Base-by-base conservation (phyloP, 768 basidiomycete genomes). In the Favolaschia claudopus region DNA sequence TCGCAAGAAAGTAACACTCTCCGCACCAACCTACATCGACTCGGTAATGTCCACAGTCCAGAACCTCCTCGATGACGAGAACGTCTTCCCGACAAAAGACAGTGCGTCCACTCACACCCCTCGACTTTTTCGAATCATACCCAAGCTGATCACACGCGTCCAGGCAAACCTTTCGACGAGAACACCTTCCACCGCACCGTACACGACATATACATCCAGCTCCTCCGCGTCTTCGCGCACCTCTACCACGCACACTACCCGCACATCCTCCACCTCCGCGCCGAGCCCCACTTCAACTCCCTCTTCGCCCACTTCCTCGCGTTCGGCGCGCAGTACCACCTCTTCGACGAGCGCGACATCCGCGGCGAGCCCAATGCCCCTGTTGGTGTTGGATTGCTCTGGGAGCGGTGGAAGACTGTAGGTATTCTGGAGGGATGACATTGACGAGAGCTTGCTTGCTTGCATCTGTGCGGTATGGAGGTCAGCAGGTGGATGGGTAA, bases 1-100 rank as follows among this genome's bases (percentile, higher is more conserved):
- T 69, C 91, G 95, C 57, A 93, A 94, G 71, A 89, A 90, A 59
- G 89, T 95, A 24, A 81, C 90, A 63, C 82, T 98, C 0, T 89
- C 96, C 1, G 96, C 96, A 14, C 95, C 96, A 7, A 96, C 93
- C 1, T 98, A 98, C 75, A 94, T 98, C 68, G 96, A 98, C 79
- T 96, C 93, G 63, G 96, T 98, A 67, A 95, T 98, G 91, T 94
- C 95, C 5, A 95, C 94, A 81, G 86, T 97, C 25, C 96, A 99
- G 73, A 95, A 92, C 70, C 82, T 96, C 25, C 81, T 98, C 29
- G 93, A 98, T 66, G 96, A 99, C 77, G 95, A 98, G 69, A 89
- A 86, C 66, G 87, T 90, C 52, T 98, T 98, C 81, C 96, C 96
- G 6, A 95, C 96, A 10, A 96, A 97, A 73, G 88, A 92, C n/a